Evolutionary conservation across 148 eudicot genomes (phyloP).

Genomic region (Fallopia convolvulus): DNA sequence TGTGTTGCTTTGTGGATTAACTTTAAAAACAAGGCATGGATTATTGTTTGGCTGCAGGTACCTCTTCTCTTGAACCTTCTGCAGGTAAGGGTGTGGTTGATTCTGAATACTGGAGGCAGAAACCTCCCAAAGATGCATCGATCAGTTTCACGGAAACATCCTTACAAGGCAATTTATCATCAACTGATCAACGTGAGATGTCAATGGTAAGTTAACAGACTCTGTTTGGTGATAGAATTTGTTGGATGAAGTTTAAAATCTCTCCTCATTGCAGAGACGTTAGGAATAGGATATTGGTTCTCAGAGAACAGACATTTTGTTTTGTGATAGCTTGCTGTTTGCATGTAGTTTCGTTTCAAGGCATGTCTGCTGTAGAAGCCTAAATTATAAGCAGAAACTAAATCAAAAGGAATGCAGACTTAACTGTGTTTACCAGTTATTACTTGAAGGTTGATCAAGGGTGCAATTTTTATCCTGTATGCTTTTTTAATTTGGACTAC

Average conservation of each 20-base stretch:
- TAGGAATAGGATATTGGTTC: conserved; percentile 45
- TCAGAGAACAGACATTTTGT: not conserved
- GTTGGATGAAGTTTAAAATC: conserved; percentile 33
- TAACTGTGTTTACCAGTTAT: not conserved
- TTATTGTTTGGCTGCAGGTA: conserved; percentile 17
- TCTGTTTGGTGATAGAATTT: conserved; percentile 25
- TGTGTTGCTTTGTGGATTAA: not conserved
- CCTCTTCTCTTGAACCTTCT: conserved; percentile 23
- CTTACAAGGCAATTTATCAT: conserved; percentile 26
- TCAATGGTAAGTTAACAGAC: conserved; percentile 14
- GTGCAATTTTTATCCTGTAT: not conserved
- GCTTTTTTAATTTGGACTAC: not conserved
- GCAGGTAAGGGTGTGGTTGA: conserved; percentile 36
- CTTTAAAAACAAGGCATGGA: conserved; percentile 7
- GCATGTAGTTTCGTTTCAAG: not conserved
- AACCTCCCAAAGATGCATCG: conserved; percentile 27
- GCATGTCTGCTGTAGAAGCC: not conserved
- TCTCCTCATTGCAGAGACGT: conserved; percentile 27
- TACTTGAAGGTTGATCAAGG: not conserved
- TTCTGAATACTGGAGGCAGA: conserved; percentile 42
- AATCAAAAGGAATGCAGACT: not conserved
- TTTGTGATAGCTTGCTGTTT: no score
- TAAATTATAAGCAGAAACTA: not conserved
- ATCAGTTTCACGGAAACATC: conserved; percentile 31
- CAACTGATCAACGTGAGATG: conserved; percentile 28